Evolutionary conservation across 2,329 filamentous ascomycete genomes (phyloP).

Genomic region (Ophiostoma novo-ulmi): DNA sequence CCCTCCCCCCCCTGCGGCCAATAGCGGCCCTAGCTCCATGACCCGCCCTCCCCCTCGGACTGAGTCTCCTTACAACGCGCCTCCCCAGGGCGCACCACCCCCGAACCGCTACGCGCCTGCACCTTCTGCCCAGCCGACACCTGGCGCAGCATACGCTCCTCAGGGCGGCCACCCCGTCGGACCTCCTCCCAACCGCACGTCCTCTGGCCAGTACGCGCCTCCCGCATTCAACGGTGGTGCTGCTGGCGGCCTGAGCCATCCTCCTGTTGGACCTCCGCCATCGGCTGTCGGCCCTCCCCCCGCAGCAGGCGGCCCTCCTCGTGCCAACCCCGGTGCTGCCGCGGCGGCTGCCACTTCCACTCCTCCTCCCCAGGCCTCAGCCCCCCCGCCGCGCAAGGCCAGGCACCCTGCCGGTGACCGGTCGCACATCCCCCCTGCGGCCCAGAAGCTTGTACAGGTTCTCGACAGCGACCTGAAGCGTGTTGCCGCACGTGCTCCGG

Average conservation of each 20-base stretch:
- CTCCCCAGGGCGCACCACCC: constrained; percentile 64
- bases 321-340: constrained; percentile 28
- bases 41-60: constrained; percentile 63
- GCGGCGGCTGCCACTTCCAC: constrained; percentile 1
- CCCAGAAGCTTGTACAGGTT: constrained; percentile 74
- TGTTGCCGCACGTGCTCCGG: constrained; percentile 77
- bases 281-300: constrained; percentile 31
- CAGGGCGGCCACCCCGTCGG: not conserved
- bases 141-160: not conserved
- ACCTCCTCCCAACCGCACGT: constrained; percentile 42
- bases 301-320: constrained; percentile 35
- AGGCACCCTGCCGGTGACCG: constrained; percentile 82
- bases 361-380: constrained; percentile 42
- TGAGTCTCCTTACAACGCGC: constrained; percentile 79
- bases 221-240: constrained; percentile 45
- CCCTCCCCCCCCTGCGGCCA: constrained; percentile 46
- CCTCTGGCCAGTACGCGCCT: constrained; percentile 57
- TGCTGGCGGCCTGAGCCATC: constrained; percentile 28
- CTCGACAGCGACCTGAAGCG: constrained; percentile 81
- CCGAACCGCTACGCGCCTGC: constrained; percentile 71
- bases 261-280: constrained; percentile 39
- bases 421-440: constrained; percentile 74
- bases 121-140: constrained; percentile 38
- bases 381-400: constrained; percentile 50
- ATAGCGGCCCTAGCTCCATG: constrained; percentile 32